Evolutionary conservation across 179 eudicot genomes (phyloP).

Genomic region (Nepenthes alata): DNA sequence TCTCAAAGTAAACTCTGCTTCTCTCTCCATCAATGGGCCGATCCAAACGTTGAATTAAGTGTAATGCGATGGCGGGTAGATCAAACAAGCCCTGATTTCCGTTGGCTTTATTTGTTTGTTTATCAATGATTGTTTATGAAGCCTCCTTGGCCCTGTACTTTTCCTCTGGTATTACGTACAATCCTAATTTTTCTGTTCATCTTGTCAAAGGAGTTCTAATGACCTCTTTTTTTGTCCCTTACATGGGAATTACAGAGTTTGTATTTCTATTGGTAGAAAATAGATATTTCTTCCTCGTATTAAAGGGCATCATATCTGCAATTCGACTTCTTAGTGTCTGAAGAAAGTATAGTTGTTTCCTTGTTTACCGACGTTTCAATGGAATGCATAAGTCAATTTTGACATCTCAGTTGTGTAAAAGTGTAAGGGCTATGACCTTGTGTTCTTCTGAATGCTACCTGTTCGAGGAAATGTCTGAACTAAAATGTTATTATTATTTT

Average conservation of each 20-base stretch:
- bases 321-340: too few relatives aligned
- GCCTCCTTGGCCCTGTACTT: slow-evolving; percentile 36
- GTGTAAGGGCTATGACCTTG: background rate
- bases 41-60: slow-evolving; percentile 11
- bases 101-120: background rate
- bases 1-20: background rate
- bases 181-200: slow-evolving; percentile 1
- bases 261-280: too few relatives aligned
- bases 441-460: slow-evolving; percentile 12
- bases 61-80: slow-evolving; percentile 3
- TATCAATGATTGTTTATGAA: slow-evolving; percentile 31
- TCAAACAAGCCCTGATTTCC: slow-evolving; percentile 11
- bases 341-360: too few relatives aligned
- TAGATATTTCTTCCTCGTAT: too few relatives aligned
- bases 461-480: slow-evolving; percentile 15
- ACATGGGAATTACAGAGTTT: too few relatives aligned
- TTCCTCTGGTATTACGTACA: slow-evolving; percentile 7
- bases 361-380: too few relatives aligned
- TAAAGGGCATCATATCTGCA: too few relatives aligned
- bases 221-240: background rate
- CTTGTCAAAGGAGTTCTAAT: slow-evolving; percentile 2
- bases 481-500: slow-evolving; percentile 3
- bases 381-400: background rate
- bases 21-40: slow-evolving; percentile 6
- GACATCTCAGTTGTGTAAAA: slow-evolving; percentile 10